phyloP scores from a whole-genome alignment of 148 eudicot species.

The Rhododendron ferrugineum region DNA sequence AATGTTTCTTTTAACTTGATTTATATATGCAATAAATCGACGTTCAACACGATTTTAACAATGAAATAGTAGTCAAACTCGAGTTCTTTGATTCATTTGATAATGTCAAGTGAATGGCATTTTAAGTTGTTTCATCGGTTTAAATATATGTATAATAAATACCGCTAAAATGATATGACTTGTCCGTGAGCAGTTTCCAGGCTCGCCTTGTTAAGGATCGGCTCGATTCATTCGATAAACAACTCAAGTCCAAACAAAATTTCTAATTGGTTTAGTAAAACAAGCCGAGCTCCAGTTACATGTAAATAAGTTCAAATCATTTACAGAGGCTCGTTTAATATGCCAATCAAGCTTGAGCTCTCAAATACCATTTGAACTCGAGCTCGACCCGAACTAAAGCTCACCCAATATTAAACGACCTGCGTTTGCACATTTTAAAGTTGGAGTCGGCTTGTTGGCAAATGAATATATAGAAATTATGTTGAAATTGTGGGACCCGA shows the following conservation, averaged over 20 bases:
- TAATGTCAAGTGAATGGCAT: neutral
- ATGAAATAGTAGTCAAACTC: neutral
- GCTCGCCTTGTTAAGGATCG: neutral
- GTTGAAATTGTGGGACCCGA: no score
- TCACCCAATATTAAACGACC: no score
- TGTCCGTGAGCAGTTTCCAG: neutral
- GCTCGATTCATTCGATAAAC: neutral
- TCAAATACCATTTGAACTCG: neutral
- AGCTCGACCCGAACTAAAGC: neutral
- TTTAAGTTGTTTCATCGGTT: neutral
- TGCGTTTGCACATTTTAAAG: neutral
- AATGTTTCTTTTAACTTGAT: neutral
- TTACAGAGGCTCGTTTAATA: neutral
- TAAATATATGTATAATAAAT: neutral
- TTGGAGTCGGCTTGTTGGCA: neutral
- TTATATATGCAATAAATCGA: neutral
- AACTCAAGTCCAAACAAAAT: no score
- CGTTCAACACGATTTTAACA: neutral
- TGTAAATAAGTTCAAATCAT: neutral
- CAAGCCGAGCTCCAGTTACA: neutral
- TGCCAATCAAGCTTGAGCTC: neutral
- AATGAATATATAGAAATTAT: no score
- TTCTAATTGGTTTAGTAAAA: no score
- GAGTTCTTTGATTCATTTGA: neutral
- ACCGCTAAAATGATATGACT: neutral